Evolutionary conservation across 2,329 filamentous ascomycete species (phyloP).

Genomic region (Pyricularia pennisetigena): DNA sequence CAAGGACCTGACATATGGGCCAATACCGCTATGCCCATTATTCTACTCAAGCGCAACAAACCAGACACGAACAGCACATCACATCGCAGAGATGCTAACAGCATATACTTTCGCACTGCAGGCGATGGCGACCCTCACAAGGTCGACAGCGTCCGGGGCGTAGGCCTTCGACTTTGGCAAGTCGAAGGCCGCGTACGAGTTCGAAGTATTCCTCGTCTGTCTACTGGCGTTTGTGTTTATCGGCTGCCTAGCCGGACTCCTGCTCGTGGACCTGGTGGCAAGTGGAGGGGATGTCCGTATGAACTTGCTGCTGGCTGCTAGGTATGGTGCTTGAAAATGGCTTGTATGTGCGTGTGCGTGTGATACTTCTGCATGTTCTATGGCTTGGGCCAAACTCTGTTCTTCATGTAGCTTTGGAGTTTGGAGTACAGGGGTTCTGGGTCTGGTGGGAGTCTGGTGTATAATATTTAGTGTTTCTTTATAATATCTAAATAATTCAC

Average conservation of each 20-base stretch:
- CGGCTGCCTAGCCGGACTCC: neutral
- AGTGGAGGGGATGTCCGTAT: neutral
- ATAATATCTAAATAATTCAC: neutral
- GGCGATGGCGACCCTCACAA: neutral
- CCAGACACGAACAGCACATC: neutral
- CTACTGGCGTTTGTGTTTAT: neutral
- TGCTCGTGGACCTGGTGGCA: neutral
- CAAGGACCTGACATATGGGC: neutral
- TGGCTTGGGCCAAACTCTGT: neutral
- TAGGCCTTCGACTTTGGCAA: neutral
- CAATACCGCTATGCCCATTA: neutral
- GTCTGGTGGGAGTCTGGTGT: neutral
- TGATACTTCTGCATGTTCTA: neutral
- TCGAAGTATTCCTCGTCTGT: neutral
- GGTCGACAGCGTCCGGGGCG: neutral
- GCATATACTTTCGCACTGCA: neutral
- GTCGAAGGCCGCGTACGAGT: neutral
- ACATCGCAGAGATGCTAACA: neutral
- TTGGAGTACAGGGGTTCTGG: neutral
- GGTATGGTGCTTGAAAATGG: neutral
- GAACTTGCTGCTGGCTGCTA: neutral
- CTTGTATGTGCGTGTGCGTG: neutral
- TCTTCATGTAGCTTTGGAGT: neutral
- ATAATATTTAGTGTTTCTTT: neutral
- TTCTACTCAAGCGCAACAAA: neutral